Conservation (phyloP, 495 filamentous ascomycete species). For the Trichoderma parareesei region DNA sequence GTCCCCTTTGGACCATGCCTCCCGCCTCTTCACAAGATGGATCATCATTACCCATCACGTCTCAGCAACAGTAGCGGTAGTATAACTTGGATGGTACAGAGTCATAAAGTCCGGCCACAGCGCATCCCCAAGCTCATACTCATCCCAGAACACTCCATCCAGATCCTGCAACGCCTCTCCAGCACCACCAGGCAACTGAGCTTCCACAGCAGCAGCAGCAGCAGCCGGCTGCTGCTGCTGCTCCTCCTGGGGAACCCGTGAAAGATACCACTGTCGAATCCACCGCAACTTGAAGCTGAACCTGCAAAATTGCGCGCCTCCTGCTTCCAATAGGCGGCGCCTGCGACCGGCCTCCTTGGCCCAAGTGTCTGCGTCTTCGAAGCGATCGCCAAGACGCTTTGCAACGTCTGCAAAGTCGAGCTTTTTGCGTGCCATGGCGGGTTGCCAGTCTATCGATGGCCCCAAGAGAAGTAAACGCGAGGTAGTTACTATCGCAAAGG, state of each 20-base stretch:
- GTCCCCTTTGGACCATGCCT: neutral
- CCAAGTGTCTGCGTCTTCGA: constrained; percentile 14
- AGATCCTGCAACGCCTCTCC: neutral
- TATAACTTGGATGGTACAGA: neutral
- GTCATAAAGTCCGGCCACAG: constrained; percentile 9
- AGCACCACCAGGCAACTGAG: neutral
- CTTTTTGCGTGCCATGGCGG: constrained; percentile 11
- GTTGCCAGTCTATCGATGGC: constrained; percentile 20
- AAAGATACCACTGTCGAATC: constrained; percentile 21
- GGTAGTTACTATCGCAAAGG: constrained; percentile 19
- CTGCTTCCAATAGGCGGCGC: constrained; percentile 6
- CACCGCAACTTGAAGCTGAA: constrained; percentile 18
- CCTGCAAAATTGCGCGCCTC: constrained; percentile 10
- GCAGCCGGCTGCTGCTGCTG: neutral
- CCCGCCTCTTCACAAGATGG: neutral
- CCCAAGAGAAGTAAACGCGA: constrained; percentile 17
- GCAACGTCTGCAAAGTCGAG: constrained; percentile 15
- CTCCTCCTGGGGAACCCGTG: constrained; percentile 14
- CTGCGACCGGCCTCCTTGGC: constrained; percentile 14
- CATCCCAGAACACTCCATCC: neutral
- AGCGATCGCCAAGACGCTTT: constrained; percentile 14
- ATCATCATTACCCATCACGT: neutral
- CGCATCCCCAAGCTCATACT: neutral
- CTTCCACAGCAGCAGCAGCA: too few relatives aligned
- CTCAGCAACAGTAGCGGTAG: neutral